phyloP scores from a whole-genome alignment of 2,329 filamentous ascomycete species.

The Orbilia oligospora region DNA sequence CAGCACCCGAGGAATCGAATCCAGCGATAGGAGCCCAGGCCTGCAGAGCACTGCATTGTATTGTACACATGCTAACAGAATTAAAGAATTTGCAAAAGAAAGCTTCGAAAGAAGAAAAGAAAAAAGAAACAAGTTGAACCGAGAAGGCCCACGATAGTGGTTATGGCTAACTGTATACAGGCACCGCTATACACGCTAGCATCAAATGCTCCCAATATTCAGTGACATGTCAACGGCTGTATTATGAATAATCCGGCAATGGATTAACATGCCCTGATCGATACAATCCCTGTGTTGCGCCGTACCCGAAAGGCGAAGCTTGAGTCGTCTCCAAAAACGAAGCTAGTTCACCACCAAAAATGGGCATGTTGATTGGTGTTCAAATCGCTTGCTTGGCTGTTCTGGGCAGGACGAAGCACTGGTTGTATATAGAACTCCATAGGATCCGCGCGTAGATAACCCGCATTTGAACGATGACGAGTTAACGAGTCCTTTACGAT shows the following conservation, averaged over 20 bases:
- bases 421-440: not conserved
- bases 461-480: conserved; percentile 7
- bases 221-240: not conserved
- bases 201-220: not conserved
- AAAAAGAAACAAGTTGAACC: conserved; percentile 21
- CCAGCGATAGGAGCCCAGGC: not conserved
- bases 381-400: conserved; percentile 10
- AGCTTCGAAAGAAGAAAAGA: no score
- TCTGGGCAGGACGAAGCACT: conserved; percentile 15
- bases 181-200: not conserved
- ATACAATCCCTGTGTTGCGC: conserved; percentile 8
- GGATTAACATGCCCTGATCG: not conserved
- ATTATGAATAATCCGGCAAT: not conserved
- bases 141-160: not conserved
- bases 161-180: not conserved
- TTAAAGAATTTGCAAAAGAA: no score
- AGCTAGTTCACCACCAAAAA: not conserved
- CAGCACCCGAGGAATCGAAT: not conserved
- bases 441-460: conserved; percentile 12
- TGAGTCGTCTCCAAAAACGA: not conserved
- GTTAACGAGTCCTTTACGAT: not conserved
- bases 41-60: no score
- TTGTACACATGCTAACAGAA: no score
- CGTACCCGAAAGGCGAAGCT: conserved; percentile 3
- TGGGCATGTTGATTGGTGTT: conserved; percentile 9